Conservation (phyloP, 305 asterid species). For the Fraxinus baroniana region DNA sequence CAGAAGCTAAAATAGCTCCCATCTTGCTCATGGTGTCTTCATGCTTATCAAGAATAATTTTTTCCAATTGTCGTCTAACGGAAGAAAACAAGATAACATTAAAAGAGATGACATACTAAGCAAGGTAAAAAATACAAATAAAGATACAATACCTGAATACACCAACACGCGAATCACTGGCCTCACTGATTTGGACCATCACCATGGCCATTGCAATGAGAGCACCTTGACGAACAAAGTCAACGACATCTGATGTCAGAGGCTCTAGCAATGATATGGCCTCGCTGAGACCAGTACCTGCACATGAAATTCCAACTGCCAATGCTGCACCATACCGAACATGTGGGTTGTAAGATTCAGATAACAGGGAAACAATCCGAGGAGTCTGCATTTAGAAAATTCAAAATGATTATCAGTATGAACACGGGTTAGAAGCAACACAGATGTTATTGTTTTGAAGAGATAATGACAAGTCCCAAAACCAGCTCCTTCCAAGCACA, state of each 20-base stretch:
- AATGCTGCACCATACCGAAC: constrained; percentile 97
- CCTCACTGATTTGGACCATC: constrained; percentile 90
- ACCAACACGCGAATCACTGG: constrained; percentile 95
- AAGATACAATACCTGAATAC: constrained; percentile 64
- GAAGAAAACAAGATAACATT: constrained; percentile 5
- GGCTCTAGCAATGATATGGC: constrained; percentile 98
- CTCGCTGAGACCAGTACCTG: constrained; percentile 98
- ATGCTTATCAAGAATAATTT: constrained; percentile 89
- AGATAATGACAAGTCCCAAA: neutral
- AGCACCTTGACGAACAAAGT: constrained; percentile 99
- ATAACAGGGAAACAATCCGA: constrained; percentile 73
- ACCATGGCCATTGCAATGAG: constrained; percentile 99
- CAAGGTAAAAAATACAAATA: neutral
- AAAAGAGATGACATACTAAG: neutral
- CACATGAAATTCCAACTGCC: constrained; percentile 99
- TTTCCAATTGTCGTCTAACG: constrained; percentile 89
- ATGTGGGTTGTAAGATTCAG: constrained; percentile 92
- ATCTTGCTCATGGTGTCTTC: constrained; percentile 99
- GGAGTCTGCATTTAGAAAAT: constrained; percentile 65
- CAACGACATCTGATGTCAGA: constrained; percentile 89
- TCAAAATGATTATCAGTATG: neutral
- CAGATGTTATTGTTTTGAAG: neutral
- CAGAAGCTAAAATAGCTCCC: constrained; percentile 99
- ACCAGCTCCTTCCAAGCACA: neutral
- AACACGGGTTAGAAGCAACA: neutral